Percentiles rank a stretch among this genome's conserved stretches.
These are phyloP conservation scores for Ophioceras dolichostomum DNA, from an alignment of 2,329 filamentous ascomycete species.

Conservation along the genomic window DNA sequence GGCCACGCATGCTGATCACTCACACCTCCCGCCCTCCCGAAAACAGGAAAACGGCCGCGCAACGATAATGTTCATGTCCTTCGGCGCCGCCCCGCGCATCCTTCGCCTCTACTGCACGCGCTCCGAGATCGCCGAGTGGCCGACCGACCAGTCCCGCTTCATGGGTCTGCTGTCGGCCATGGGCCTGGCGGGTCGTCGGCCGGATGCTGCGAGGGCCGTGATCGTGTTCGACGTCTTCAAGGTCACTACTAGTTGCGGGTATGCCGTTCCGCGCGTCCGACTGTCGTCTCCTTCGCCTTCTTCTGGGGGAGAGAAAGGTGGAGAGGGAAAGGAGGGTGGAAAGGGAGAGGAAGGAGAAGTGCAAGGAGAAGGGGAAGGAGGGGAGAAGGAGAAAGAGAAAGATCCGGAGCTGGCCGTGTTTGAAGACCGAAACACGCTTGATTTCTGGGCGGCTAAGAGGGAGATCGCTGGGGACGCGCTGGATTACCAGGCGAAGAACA, in stretches of 20 bases:
- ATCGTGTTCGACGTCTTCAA: constrained; percentile 51
- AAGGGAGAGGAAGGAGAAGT: background rate
- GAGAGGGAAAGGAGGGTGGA: background rate
- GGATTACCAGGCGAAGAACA: constrained; percentile 5
- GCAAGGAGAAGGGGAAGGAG: constrained; percentile 1
- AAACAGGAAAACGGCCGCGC: constrained; percentile 5
- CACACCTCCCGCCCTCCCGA: too few species aligned
- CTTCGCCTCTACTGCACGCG: constrained; percentile 51
- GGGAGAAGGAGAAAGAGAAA: constrained; percentile 4
- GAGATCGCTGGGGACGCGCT: constrained; percentile 33
- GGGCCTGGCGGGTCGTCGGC: constrained; percentile 16
- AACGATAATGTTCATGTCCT: constrained; percentile 28
- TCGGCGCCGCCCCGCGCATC: constrained; percentile 46
- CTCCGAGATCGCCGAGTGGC: constrained; percentile 42
- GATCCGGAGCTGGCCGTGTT: constrained; percentile 28
- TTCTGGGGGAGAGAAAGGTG: background rate
- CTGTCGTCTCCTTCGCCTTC: constrained; percentile 11
- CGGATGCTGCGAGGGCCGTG: constrained; percentile 42
- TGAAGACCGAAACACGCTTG: constrained; percentile 42
- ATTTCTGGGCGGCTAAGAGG: constrained; percentile 34
- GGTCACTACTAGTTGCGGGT: constrained; percentile 57
- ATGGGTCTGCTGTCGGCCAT: constrained; percentile 30
- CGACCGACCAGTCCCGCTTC: constrained; percentile 35
- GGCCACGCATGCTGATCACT: too few species aligned
- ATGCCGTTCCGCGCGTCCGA: constrained; percentile 43